Conservation (phyloP, 768 basidiomycete genomes). For the Piloderma croceum region DNA sequence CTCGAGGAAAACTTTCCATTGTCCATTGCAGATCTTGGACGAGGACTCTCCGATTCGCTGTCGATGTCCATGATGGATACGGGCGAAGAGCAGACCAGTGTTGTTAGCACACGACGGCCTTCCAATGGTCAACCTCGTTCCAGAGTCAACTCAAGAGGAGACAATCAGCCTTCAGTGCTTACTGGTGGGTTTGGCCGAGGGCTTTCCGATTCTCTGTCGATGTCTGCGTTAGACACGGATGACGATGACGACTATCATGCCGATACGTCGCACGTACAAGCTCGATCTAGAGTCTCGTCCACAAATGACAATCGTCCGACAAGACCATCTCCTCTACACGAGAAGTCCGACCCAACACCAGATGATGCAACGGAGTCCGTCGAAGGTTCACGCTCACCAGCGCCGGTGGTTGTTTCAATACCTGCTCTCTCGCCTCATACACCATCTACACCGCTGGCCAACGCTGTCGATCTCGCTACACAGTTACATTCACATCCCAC, state of each 20-base stretch:
- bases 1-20: neutral
- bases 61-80: conserved; percentile 20
- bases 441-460: conserved; percentile 18
- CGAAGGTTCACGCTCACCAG: conserved; percentile 27
- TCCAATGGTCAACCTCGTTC: conserved; percentile 24
- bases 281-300: neutral
- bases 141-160: conserved; percentile 6
- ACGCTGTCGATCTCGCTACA: conserved; percentile 36
- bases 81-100: conserved; percentile 25
- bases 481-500: conserved; percentile 43
- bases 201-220: conserved; percentile 38
- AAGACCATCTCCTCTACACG: neutral
- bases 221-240: conserved; percentile 22
- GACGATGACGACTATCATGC: conserved; percentile 38
- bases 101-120: conserved; percentile 15
- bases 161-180: conserved; percentile 9
- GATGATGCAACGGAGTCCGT: no score
- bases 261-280: conserved; percentile 14
- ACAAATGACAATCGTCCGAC: neutral
- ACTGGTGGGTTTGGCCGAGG: conserved; percentile 30
- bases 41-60: conserved; percentile 39
- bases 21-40: conserved; percentile 26
- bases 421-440: conserved; percentile 10
- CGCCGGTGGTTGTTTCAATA: conserved; percentile 8
- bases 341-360: neutral